Conservation (phyloP, 2,329 filamentous ascomycete genomes). For the Diaporthe eres region DNA sequence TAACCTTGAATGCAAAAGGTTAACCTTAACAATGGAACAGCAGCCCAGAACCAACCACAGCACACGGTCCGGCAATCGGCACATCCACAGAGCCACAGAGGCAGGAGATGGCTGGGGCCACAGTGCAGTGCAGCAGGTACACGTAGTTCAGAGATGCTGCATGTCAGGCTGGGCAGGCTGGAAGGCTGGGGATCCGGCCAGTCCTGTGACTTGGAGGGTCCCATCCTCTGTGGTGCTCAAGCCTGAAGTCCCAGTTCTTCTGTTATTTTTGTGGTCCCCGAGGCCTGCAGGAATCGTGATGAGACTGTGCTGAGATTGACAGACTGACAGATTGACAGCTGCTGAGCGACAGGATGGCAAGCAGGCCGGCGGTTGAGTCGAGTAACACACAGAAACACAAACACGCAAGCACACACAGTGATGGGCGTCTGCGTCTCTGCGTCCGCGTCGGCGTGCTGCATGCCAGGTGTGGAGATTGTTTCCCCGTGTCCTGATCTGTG, state of each 20-base stretch:
- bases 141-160: neutral
- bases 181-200: neutral
- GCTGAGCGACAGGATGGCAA: constrained; percentile 5
- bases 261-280: constrained; percentile 12
- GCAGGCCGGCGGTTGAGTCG: neutral
- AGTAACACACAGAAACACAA: neutral
- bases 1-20: constrained; percentile 32
- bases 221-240: constrained; percentile 15
- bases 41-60: neutral
- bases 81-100: neutral
- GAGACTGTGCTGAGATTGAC: neutral
- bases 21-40: constrained; percentile 27
- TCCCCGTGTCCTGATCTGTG: neutral
- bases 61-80: constrained; percentile 4
- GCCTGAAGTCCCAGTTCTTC: too few relatives aligned
- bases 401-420: neutral
- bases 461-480: constrained; percentile 5
- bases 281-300: constrained; percentile 17
- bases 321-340: constrained; percentile 17
- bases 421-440: neutral
- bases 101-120: constrained; percentile 7
- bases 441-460: neutral
- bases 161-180: neutral
- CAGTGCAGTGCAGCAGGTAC: constrained; percentile 12
- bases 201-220: constrained; percentile 8